Evolutionary conservation across 2,329 filamentous ascomycete genomes (phyloP).

Genomic region (Endocalyx cinctus): DNA sequence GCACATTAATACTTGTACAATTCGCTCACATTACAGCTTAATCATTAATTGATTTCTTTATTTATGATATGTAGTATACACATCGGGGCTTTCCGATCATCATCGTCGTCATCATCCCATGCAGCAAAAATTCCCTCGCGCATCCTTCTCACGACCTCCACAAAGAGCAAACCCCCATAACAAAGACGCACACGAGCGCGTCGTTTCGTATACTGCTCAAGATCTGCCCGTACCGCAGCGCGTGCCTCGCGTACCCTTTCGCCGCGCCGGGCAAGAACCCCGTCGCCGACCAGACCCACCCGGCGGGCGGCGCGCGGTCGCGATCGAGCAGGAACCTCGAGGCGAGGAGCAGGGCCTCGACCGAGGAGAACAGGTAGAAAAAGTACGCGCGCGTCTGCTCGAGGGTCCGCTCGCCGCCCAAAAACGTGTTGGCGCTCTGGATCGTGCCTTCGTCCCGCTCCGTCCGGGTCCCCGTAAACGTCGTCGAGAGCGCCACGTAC

Average conservation of each 20-base stretch:
- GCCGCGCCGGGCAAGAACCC: conserved; percentile 63
- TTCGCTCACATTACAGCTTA: too few species aligned
- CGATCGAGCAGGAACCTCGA: conserved; percentile 67
- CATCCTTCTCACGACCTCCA: conserved; percentile 25
- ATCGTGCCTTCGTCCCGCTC: conserved; percentile 47
- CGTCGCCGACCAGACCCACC: conserved; percentile 59
- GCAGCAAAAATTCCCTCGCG: neutral
- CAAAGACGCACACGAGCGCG: conserved; percentile 72
- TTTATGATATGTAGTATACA: too few species aligned
- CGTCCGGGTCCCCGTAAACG: conserved; percentile 62
- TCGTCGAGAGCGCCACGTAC: conserved; percentile 64
- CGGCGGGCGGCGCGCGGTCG: conserved; percentile 50
- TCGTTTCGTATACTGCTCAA: conserved; percentile 68
- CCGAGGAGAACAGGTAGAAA: conserved; percentile 78
- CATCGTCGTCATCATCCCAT: neutral
- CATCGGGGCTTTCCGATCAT: neutral
- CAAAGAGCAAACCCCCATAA: conserved; percentile 58
- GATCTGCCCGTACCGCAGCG: conserved; percentile 64
- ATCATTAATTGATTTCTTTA: too few species aligned
- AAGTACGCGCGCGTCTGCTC: conserved; percentile 46
- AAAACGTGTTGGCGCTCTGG: conserved; percentile 27
- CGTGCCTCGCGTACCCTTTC: conserved; percentile 56
- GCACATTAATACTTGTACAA: too few species aligned
- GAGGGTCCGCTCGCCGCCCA: conserved; percentile 20
- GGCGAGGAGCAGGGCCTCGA: conserved; percentile 67